phyloP scores from a whole-genome alignment of 2,329 filamentous ascomycete genomes.

The Colletotrichum somersetense region DNA sequence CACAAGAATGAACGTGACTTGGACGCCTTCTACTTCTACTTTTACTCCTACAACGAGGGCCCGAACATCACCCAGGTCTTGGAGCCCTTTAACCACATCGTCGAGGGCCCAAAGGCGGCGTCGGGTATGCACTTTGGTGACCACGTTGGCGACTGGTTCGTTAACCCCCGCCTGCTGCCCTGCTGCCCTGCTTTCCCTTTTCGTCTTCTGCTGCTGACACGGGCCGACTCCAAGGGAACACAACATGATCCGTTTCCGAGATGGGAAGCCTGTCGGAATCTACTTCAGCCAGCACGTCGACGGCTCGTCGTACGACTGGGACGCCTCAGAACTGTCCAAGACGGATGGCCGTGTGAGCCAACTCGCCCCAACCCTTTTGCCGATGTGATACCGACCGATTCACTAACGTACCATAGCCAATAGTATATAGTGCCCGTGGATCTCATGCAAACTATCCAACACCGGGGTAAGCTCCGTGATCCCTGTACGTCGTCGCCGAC shows the following conservation, averaged over 20 bases:
- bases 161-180: background rate
- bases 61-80: conserved; percentile 51
- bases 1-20: conserved; percentile 46
- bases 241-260: conserved; percentile 50
- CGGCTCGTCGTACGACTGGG: conserved; percentile 47
- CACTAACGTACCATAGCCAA: conserved; percentile 45
- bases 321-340: conserved; percentile 45
- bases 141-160: conserved; percentile 48
- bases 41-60: conserved; percentile 51
- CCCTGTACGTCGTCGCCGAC: accelerated
- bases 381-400: background rate
- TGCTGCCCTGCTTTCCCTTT: accelerated
- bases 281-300: conserved; percentile 49
- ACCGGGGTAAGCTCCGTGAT: conserved; percentile 45
- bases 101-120: conserved; percentile 37
- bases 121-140: conserved; percentile 49
- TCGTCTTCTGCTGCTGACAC: background rate
- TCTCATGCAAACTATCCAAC: conserved; percentile 52
- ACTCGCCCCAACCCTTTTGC: no score
- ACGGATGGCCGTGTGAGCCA: conserved; percentile 46
- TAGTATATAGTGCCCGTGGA: conserved; percentile 52
- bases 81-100: conserved; percentile 46
- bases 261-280: conserved; percentile 47
- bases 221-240: conserved; percentile 45
- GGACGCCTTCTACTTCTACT: conserved; percentile 53